A percentile compares a stretch with the other conserved stretches of the same genome.
phyloP scores from a whole-genome alignment of 1,284 basidiomycete genomes.

The Cystobasidium slooffiae region DNA sequence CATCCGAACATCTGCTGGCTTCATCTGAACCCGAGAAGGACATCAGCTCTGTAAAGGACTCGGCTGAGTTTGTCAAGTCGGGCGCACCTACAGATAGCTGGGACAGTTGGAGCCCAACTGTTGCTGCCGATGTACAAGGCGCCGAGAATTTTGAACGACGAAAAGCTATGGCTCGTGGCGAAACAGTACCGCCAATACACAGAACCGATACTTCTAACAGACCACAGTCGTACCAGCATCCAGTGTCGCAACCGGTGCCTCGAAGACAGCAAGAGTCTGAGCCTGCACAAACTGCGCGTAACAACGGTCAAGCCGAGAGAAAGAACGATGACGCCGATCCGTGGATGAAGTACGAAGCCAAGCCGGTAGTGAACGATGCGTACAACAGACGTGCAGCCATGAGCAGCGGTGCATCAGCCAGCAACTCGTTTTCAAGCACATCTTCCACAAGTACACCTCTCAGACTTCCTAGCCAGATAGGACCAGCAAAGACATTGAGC shows the following conservation, averaged over 20 bases:
- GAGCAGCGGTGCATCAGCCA: neutral
- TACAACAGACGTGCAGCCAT: conserved; percentile 9
- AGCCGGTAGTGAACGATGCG: neutral
- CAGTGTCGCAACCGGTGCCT: too few species aligned
- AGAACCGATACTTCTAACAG: neutral
- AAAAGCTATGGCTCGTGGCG: conserved; percentile 2
- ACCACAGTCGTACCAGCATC: neutral
- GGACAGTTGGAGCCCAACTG: neutral
- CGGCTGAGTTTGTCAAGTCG: too few species aligned
- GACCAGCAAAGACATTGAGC: neutral
- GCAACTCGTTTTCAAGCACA: neutral
- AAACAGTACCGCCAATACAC: neutral
- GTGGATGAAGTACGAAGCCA: neutral
- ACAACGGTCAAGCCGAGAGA: too few species aligned
- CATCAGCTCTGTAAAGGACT: too few species aligned
- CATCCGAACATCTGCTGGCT: too few species aligned
- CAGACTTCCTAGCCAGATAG: neutral
- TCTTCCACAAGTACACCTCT: neutral
- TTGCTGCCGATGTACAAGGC: conserved; percentile 9
- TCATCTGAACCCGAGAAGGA: too few species aligned
- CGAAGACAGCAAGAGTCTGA: too few species aligned
- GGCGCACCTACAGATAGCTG: neutral
- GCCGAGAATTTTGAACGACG: neutral
- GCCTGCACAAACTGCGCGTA: too few species aligned
- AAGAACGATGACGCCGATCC: too few species aligned